Evolutionary conservation across 192 early-diverging fungal species (phyloP), one percentile per base, ranked within the genome.

Genomic region (Entomortierella chlamydospora): DNA sequence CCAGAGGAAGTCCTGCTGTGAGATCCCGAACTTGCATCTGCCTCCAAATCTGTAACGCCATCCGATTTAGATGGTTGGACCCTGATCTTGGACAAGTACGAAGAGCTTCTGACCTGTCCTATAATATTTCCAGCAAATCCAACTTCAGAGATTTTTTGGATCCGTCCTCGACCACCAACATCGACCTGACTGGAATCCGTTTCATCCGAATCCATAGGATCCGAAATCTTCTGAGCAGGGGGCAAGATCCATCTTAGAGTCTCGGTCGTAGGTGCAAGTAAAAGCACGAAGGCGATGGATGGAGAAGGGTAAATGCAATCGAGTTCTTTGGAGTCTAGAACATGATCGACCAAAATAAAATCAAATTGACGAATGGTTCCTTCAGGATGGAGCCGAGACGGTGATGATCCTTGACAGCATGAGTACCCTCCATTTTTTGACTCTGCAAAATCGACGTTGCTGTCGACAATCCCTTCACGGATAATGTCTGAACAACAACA

Each of bases 231-330:
- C 28, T 66, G 39, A 22, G 76, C 76, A 1, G 76, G 76, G 1
- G 76, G 76, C 1, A 79, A 30, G 41, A 79, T 79, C 76, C 76
- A 79, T 10, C 76, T 31, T 7, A 79, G 31, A 2, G 76, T 79
- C 39, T 79, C 76, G 12, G 67, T 79, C 2, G 76, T 79, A n/a
- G 76, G 76, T 10, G 76, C 76, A 2, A 79, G 33, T 3, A 79
- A 39, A 13, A 79, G 57, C 11, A 79, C 61, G 50, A 70, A 79
- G 10, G 76, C 76, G 25, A 79, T 42, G 2, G 26, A 22, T 0
- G 76, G 76, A 11, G 76, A 70, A 0, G 76, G 76, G 56, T 79
- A 70, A 31, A 79, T 70, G 29, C 67, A 53, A n/a, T 79, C 76
- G 22, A 79, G 57, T 25, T 70, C 68, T 0, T 62, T 56, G 49